Evolutionary conservation across 1,284 basidiomycete genomes (phyloP).

Genomic region (Vanrija sp.): DNA sequence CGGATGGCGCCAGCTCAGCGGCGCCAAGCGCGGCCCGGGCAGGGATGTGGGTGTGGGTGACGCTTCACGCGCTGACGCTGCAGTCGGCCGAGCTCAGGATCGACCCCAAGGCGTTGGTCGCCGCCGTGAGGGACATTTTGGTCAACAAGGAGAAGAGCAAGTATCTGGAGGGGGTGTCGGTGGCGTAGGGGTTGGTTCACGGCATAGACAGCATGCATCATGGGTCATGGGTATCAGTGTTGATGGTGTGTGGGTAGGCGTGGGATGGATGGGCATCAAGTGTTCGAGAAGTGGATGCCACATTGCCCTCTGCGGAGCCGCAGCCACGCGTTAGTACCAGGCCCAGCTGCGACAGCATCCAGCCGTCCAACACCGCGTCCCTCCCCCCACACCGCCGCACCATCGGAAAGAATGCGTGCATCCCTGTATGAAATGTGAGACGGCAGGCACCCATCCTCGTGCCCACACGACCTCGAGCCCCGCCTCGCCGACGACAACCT

Average conservation of each 20-base stretch:
- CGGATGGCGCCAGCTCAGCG: slow-evolving; percentile 17
- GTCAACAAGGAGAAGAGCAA: background rate
- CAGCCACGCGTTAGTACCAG: too few species aligned
- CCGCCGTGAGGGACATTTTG: background rate
- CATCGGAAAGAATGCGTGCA: slow-evolving; percentile 5
- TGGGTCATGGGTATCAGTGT: too few species aligned
- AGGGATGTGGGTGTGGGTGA: too few species aligned
- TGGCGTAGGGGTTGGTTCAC: background rate
- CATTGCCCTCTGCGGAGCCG: too few species aligned
- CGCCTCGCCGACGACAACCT: background rate
- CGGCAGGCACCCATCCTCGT: slow-evolving; percentile 1
- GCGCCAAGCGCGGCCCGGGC: slow-evolving; percentile 11
- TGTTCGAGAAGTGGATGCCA: too few species aligned
- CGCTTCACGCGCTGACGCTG: too few species aligned
- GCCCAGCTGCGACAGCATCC: too few species aligned
- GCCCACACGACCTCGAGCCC: background rate
- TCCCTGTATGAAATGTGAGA: slow-evolving; percentile 5
- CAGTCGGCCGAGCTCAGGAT: slow-evolving; percentile 8
- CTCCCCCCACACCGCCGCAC: background rate
- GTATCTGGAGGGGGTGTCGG: background rate
- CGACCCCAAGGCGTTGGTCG: background rate
- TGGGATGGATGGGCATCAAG: too few species aligned
- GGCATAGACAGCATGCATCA: too few species aligned
- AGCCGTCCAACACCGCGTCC: background rate
- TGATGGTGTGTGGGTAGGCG: too few species aligned